Base-by-base conservation (phyloP, 805 yeast species). In the Candida schatavii region DNA sequence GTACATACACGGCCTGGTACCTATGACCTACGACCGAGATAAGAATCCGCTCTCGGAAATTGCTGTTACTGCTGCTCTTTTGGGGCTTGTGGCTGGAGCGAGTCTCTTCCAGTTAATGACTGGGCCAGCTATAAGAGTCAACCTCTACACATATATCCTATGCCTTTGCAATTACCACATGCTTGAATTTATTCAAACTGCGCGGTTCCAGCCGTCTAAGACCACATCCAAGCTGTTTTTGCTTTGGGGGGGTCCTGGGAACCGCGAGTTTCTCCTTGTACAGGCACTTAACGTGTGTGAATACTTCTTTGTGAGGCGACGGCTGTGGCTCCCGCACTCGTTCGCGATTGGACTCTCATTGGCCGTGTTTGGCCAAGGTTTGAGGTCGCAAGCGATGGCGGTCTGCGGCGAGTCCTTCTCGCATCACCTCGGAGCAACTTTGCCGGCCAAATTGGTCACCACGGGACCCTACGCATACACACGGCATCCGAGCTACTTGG, bases 401-500 rank as follows among this genome's bases (percentile, higher is more conserved):
- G 56, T 59, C 4, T 63, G 71, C 41, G 70, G 71, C 4, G 48
- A 49, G 23, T 59, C 66, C 21, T 68, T 68, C 41, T 54, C 63
- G 30, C 74, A 68, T 47, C 52, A 56, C 38, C 58, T 68, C 11
- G 50, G 47, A 11, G 52, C 62, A 5, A 46, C 49, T 9, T 38
- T 45, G 10, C 36, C 35, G 6, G 6, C 28, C 10, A 37, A 34
- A 35, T 48, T 68, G 26, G 57, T 67, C 21, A 65, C 70, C 10
- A 32, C 36, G 11, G 74, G 74, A 1, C 43, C 65, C n/a, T 68
- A 62, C 43, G 28, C 45, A 5, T 47, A 45, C 44, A 40, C 53
- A 21, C 45, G 73, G 38, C 74, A 68, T 43, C 74, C 74, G 14
- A 61, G 70, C 40, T 68, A 68, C 43, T 36, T 62, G 5, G 74